These are phyloP conservation scores for Talaromyces sp. DNA, from an alignment of 2,329 filamentous ascomycete species.

Conservation along the genomic window DNA sequence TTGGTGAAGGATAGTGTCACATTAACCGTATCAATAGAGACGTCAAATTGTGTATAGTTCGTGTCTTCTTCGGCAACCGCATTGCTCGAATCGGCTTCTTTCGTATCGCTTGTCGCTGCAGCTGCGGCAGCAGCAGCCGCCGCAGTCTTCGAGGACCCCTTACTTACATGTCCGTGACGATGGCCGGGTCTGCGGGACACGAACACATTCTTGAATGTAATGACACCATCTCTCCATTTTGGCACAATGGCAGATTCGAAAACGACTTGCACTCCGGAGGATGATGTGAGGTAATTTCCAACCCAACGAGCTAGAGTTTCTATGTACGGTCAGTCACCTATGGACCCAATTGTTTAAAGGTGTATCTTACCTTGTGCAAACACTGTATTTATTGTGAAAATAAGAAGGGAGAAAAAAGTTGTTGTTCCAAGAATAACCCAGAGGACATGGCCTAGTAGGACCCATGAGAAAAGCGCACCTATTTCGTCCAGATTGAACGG, in stretches of 20 bases:
- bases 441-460: slow-evolving; percentile 84
- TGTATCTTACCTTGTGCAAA: slow-evolving; percentile 72
- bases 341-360: neutral
- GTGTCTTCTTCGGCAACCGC: slow-evolving; percentile 65
- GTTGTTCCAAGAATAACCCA: slow-evolving; percentile 98
- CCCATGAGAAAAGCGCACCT: slow-evolving; percentile 91
- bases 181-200: slow-evolving; percentile 87
- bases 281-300: slow-evolving; percentile 91
- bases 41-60: slow-evolving; percentile 96
- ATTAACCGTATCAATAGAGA: slow-evolving; percentile 91
- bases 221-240: slow-evolving; percentile 90
- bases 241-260: slow-evolving; percentile 98
- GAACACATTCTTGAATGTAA: slow-evolving; percentile 94
- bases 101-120: slow-evolving; percentile 49
- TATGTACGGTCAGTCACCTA: slow-evolving; percentile 27
- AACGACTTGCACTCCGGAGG: slow-evolving; percentile 85
- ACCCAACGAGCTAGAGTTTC: slow-evolving; percentile 92
- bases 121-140: slow-evolving; percentile 81
- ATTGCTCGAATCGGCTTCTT: slow-evolving; percentile 40
- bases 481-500: slow-evolving; percentile 97
- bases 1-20: slow-evolving; percentile 96
- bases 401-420: slow-evolving; percentile 88
- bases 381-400: slow-evolving; percentile 90
- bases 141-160: slow-evolving; percentile 79
- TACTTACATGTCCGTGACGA: slow-evolving; percentile 74